Evolutionary conservation across 2,329 filamentous ascomycete genomes (phyloP), one percentile per base, ranked within the genome.

Genomic region (Colletotrichum ledebouriae): DNA sequence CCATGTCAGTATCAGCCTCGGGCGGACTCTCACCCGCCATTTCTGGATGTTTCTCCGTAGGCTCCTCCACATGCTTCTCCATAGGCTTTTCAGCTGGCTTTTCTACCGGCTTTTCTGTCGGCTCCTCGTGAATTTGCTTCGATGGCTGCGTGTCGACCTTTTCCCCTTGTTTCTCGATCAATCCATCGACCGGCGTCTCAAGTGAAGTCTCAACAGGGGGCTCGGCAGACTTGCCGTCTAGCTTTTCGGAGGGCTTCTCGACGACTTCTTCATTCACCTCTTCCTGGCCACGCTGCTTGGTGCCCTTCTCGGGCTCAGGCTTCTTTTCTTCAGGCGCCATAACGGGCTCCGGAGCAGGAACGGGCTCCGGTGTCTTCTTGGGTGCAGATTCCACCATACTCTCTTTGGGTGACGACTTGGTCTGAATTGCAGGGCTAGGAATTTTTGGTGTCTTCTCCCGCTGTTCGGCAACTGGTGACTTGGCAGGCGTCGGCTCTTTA

Each of bases 1-100:
- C n/a, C 66, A 64, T 73, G 49, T 74, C 70, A 12, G 65, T 41
- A 25, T 73, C 70, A 10, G 60, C 20, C 29, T 46, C 62, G 2
- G 47, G n/a, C 15, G 53, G 9, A 20, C 53, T 33, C n/a, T 67
- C 56, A 22, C 39, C 41, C 11, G 41, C 10, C 49, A 17, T 50
- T 20, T 68, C 60, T 29, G n/a, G 15, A 20, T 20, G 57, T 34
- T 52, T 46, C 3, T 64, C 53, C 13, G 15, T 10, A 11, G n/a
- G 2, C 37, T 42, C 33, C 34, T 59, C 34, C 4, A 17, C 9
- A 29, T 6, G 3, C 37, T 50, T 46, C 25, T 53, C 56, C 13
- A 37, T 17, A 11, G 20, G 20, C 20, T 39, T 39, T 25, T 41
- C 44, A 25, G 15, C 20, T 25, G 17, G 10, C 6, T 67, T 55